Percentiles rank a stretch among this genome's conserved stretches.
phyloP scores from a whole-genome alignment of 2,329 filamentous ascomycete genomes.

The Aspergillus sojae region DNA sequence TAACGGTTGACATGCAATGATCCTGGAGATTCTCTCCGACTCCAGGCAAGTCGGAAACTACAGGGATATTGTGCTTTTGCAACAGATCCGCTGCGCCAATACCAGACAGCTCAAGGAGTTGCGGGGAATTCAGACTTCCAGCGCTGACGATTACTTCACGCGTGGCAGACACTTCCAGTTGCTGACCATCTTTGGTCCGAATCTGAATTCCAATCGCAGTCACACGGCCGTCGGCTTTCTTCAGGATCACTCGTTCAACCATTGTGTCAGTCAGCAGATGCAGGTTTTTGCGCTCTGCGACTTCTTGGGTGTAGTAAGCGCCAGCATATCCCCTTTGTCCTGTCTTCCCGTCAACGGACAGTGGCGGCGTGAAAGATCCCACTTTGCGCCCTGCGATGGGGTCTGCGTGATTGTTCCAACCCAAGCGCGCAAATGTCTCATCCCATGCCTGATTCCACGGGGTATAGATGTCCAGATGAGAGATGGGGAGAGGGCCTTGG shows the following conservation, averaged over 20 bases:
- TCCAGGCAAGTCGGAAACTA: conserved; percentile 47
- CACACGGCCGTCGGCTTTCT: conserved; percentile 27
- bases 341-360: conserved; percentile 35
- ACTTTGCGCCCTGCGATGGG: conserved; percentile 43
- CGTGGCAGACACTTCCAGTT: conserved; percentile 37
- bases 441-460: conserved; percentile 28
- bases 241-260: conserved; percentile 51
- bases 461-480: conserved; percentile 36
- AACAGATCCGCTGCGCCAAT: conserved; percentile 55
- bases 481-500: conserved; percentile 23
- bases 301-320: conserved; percentile 46
- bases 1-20: conserved; percentile 41
- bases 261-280: conserved; percentile 50
- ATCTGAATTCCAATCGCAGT: conserved; percentile 24
- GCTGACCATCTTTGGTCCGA: conserved; percentile 24
- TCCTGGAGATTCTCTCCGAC: conserved; percentile 58
- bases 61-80: conserved; percentile 43
- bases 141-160: conserved; percentile 63
- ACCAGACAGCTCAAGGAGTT: conserved; percentile 63
- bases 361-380: conserved; percentile 42
- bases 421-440: conserved; percentile 22
- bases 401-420: conserved; percentile 26
- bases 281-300: conserved; percentile 48
- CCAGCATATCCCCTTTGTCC: conserved; percentile 42
- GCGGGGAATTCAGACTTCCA: conserved; percentile 60